Evolutionary conservation across 2,329 filamentous ascomycete genomes (phyloP), one percentile per base, ranked within the genome.

Genomic region (Nemania abortiva): DNA sequence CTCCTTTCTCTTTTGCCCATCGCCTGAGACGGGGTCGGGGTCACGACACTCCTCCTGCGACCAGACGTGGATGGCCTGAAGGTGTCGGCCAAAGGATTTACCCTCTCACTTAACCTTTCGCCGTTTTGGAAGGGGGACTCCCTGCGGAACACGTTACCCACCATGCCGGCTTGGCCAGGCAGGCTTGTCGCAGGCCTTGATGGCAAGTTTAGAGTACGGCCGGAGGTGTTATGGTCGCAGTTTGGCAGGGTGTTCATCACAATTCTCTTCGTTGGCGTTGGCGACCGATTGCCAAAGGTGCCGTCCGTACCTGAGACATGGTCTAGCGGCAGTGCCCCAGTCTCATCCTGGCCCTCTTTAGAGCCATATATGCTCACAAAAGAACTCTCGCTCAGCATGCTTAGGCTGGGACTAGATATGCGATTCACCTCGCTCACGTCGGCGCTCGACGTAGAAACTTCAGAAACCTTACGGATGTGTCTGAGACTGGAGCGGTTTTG

Each of bases 341-440:
- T 29, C 15, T 68, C 71, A 24, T 72, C 69, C 49, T 63, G 66
- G 24, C 54, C 69, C 22, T 74, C 70, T 60, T 76, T 77, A 18
- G 72, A 61, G 49, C 89, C 89, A 64, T 92, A 92, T 0, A 92
- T 82, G 72, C 89, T 91, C 24, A 87, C 73, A 73, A 92, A 91
- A 0, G 89, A 91, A 76, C 89, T 91, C 77, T 91, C 89, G 72
- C 89, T 91, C 70, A 92, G 78, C 13, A 91, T 82, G 71, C 90
- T 91, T 58, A 91, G 79, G 39, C 85, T 86, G 3, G 90, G 89
- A 72, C 89, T 92, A 31, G 82, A 82, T 67, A 87, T 74, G 52
- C 81, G 82, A 61, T 79, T 76, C 66, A 74, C 63, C 59, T 78
- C 77, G 57, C 81, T 77, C 59, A 76, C 74, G 34, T 82, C 83